Conservation (phyloP, 768 basidiomycete genomes). For the Candolleomyces efflorescens region DNA sequence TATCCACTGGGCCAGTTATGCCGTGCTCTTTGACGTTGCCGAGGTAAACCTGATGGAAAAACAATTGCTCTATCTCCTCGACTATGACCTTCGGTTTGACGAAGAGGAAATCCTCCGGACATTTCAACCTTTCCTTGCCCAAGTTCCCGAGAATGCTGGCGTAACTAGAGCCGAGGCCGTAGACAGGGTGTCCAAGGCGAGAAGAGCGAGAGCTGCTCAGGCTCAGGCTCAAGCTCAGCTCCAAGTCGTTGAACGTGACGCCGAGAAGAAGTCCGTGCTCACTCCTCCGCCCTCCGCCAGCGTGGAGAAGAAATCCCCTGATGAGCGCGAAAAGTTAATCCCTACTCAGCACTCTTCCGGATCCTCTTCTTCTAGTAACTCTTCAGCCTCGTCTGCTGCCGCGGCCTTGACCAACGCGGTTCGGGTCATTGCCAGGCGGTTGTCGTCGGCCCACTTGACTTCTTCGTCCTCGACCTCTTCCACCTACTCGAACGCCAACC, state of each 20-base stretch:
- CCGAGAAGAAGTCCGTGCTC: slow-evolving; percentile 4
- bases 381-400: slow-evolving; percentile 9
- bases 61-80: slow-evolving; percentile 88
- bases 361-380: neutral
- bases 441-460: slow-evolving; percentile 41
- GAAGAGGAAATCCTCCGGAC: slow-evolving; percentile 72
- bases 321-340: neutral
- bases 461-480: slow-evolving; percentile 24
- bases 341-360: neutral
- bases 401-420: slow-evolving; percentile 46
- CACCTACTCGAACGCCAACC: slow-evolving; percentile 14
- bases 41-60: slow-evolving; percentile 98
- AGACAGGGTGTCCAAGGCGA: slow-evolving; percentile 47
- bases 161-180: slow-evolving; percentile 50
- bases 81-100: slow-evolving; percentile 88
- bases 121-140: slow-evolving; percentile 66
- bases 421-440: slow-evolving; percentile 53
- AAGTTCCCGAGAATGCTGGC: slow-evolving; percentile 14
- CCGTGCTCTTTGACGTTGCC: slow-evolving; percentile 63
- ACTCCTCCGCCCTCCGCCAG: neutral
- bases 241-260: slow-evolving; percentile 17
- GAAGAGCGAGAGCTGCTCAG: slow-evolving; percentile 45
- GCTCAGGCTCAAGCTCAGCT: slow-evolving; percentile 17
- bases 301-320: neutral
- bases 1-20: slow-evolving; percentile 85